These are phyloP conservation scores for Cyclocybe aegerita DNA, from an alignment of 768 basidiomycete species.

Conservation along the genomic window DNA sequence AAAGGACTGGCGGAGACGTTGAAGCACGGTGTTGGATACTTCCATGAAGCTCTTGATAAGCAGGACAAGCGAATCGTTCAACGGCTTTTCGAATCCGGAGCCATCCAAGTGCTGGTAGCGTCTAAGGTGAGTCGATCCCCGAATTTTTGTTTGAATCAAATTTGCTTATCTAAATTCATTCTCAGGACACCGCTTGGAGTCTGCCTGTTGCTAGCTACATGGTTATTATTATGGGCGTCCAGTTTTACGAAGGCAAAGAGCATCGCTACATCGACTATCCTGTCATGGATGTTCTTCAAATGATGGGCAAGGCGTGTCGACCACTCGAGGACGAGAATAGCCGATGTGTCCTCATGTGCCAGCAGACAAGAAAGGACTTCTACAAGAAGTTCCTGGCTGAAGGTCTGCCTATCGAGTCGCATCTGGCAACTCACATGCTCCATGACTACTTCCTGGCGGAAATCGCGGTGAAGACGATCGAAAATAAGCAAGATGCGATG, in stretches of 20 bases:
- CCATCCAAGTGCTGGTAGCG: slow-evolving; percentile 91
- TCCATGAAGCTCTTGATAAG: slow-evolving; percentile 89
- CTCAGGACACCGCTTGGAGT: slow-evolving; percentile 93
- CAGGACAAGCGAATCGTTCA: slow-evolving; percentile 96
- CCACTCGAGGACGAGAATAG: slow-evolving; percentile 86
- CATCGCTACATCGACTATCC: slow-evolving; percentile 98
- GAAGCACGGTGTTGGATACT: slow-evolving; percentile 90
- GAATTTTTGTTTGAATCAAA: not conserved
- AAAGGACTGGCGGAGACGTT: slow-evolving; percentile 73
- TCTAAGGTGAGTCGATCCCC: slow-evolving; percentile 67
- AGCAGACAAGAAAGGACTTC: slow-evolving; percentile 97
- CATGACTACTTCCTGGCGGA: slow-evolving; percentile 99
- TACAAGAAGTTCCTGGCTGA: slow-evolving; percentile 98
- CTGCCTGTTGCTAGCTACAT: slow-evolving; percentile 93
- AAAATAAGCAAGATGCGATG: slow-evolving; percentile 98
- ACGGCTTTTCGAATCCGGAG: slow-evolving; percentile 88
- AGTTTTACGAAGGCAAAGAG: slow-evolving; percentile 94
- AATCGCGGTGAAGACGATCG: slow-evolving; percentile 97
- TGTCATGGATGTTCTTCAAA: slow-evolving; percentile 97
- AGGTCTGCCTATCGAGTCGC: slow-evolving; percentile 96
- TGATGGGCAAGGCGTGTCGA: slow-evolving; percentile 98
- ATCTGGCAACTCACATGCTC: slow-evolving; percentile 83
- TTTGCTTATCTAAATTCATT: not conserved
- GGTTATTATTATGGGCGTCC: slow-evolving; percentile 99
- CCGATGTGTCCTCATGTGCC: slow-evolving; percentile 95